Conservation (phyloP, 1,139 yeast species). For the Kurtzmaniella quercitrusa region DNA sequence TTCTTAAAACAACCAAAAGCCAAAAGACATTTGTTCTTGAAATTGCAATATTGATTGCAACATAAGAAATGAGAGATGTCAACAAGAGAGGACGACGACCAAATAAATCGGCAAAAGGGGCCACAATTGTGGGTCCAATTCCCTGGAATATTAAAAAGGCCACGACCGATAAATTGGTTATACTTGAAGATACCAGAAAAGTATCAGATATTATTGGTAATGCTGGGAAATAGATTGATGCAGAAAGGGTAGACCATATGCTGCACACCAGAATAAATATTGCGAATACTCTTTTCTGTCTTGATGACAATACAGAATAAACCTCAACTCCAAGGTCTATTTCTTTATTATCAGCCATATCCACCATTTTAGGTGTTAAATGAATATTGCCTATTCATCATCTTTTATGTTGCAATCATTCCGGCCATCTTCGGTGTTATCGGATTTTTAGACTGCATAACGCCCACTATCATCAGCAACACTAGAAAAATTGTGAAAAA, state of each 20-base stretch:
- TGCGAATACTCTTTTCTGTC: constrained; percentile 16
- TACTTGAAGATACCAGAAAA: constrained; percentile 51
- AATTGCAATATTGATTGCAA: constrained; percentile 22
- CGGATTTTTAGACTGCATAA: constrained; percentile 9
- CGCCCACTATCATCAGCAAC: neutral
- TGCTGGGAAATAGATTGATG: constrained; percentile 74
- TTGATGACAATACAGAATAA: constrained; percentile 14
- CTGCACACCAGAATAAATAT: constrained; percentile 28
- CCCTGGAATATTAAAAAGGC: constrained; percentile 72
- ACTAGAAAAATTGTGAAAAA: neutral
- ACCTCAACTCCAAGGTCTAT: neutral
- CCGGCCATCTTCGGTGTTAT: constrained; percentile 13
- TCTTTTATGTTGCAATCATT: neutral
- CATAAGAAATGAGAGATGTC: constrained; percentile 33
- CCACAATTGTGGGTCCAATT: constrained; percentile 59
- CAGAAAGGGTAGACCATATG: constrained; percentile 60
- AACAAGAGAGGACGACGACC: constrained; percentile 70
- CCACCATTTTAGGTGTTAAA: neutral
- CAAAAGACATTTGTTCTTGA: constrained; percentile 22
- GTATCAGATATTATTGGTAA: constrained; percentile 48
- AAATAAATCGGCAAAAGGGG: constrained; percentile 59
- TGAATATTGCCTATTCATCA: neutral
- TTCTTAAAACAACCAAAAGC: constrained; percentile 25
- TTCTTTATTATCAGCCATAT: neutral
- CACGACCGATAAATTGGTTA: constrained; percentile 65